These are phyloP conservation scores for Albifimbria verrucaria DNA, from an alignment of 2,329 filamentous ascomycete species.

Conservation along the genomic window DNA sequence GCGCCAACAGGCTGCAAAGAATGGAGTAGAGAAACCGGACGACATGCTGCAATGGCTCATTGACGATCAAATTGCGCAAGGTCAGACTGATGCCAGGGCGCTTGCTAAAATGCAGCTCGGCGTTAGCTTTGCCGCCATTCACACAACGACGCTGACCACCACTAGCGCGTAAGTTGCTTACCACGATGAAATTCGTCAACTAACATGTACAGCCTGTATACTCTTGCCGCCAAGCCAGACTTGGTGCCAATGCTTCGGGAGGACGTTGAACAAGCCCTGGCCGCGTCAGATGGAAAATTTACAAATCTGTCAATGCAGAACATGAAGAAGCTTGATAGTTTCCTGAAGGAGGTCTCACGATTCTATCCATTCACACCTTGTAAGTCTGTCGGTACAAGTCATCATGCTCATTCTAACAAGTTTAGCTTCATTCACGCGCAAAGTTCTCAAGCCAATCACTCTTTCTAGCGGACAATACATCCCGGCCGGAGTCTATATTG, in stretches of 20 bases:
- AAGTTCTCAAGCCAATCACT: constrained; percentile 46
- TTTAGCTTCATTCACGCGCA: constrained; percentile 44
- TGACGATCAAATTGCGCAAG: constrained; percentile 31
- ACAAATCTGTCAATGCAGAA: constrained; percentile 32
- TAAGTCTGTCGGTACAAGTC: constrained; percentile 17
- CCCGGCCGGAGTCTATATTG: constrained; percentile 39
- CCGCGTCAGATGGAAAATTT: constrained; percentile 27
- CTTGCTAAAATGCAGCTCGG: constrained; percentile 39
- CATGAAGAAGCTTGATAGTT: constrained; percentile 38
- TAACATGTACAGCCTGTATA: constrained; percentile 38
- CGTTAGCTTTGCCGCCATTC: constrained; percentile 47
- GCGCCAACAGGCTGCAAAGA: constrained; percentile 15
- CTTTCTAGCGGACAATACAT: constrained; percentile 52
- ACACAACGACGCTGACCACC: constrained; percentile 43
- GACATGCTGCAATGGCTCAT: constrained; percentile 48
- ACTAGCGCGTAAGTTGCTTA: constrained; percentile 37
- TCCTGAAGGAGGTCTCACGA: constrained; percentile 34
- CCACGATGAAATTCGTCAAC: background rate
- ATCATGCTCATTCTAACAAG: background rate
- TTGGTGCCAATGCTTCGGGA: constrained; percentile 47
- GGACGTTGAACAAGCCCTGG: constrained; percentile 41
- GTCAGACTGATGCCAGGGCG: constrained; percentile 25
- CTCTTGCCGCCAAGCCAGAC: constrained; percentile 48
- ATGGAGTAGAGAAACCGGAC: constrained; percentile 29
- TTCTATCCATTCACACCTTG: constrained; percentile 25